A percentile compares a stretch with the other conserved stretches of the same genome.
Conservation (phyloP, 163 green algal species). For the Chlorella variabilis region DNA sequence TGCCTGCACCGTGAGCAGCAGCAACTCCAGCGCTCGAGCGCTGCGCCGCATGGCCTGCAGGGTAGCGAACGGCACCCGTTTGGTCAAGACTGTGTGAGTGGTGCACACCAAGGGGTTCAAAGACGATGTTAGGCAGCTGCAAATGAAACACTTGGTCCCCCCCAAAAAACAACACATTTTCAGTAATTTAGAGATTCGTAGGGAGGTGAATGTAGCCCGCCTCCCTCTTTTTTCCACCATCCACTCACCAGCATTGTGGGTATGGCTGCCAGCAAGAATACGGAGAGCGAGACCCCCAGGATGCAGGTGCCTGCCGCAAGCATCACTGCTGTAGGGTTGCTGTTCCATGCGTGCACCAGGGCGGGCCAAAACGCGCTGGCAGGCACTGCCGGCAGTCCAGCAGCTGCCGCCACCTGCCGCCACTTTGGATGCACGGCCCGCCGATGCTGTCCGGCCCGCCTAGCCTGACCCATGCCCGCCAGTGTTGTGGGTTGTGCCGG, state of each 20-base stretch:
- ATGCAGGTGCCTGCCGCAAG: constrained; percentile 38
- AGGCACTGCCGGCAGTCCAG: constrained; percentile 1
- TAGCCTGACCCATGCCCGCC: too few relatives aligned
- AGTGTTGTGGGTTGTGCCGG: too few relatives aligned
- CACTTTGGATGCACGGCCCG: background rate
- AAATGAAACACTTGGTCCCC: too few relatives aligned
- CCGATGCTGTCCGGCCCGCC: constrained; percentile 11
- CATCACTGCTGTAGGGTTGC: constrained; percentile 40
- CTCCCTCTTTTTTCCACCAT: too few relatives aligned
- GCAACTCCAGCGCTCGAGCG: constrained; percentile 34
- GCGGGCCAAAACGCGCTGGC: constrained; percentile 15
- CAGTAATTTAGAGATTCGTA: too few relatives aligned
- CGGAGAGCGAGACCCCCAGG: constrained; percentile 35
- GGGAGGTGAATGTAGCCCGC: too few relatives aligned
- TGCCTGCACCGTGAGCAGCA: constrained; percentile 37
- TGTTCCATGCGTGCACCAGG: constrained; percentile 40
- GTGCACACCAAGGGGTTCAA: too few relatives aligned
- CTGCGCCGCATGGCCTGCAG: constrained; percentile 48
- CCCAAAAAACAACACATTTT: too few relatives aligned
- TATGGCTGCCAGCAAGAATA: constrained; percentile 53
- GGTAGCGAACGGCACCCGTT: too few relatives aligned
- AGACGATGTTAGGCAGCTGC: too few relatives aligned
- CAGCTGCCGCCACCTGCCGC: background rate
- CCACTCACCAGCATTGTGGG: constrained; percentile 52
- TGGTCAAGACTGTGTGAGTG: background rate